Evolutionary conservation across 495 filamentous ascomycete genomes (phyloP).

Genomic region (Apodospora peruviana): DNA sequence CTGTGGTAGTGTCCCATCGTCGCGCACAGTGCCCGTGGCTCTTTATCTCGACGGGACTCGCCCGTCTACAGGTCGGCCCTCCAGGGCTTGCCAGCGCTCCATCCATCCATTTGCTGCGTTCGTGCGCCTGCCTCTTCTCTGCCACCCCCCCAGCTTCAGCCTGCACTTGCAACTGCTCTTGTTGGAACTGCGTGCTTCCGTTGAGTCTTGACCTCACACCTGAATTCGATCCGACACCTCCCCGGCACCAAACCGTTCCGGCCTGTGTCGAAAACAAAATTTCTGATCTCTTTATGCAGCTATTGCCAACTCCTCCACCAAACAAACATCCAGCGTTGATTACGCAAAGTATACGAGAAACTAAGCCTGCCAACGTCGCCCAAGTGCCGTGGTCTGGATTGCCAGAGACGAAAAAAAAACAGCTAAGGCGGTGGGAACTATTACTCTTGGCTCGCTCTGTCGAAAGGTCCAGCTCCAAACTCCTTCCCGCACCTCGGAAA

Average conservation of each 20-base stretch:
- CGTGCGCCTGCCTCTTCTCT: neutral
- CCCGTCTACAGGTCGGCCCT: no score
- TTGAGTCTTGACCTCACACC: neutral
- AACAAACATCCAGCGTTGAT: neutral
- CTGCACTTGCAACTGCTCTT: neutral
- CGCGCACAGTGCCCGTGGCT: neutral
- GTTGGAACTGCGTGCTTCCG: neutral
- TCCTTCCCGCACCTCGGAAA: neutral
- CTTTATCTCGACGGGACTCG: neutral
- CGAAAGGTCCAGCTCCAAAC: neutral
- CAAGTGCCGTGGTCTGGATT: neutral
- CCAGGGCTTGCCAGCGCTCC: no score
- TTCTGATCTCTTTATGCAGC: conserved; percentile 30
- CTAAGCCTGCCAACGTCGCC: neutral
- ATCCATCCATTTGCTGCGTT: conserved; percentile 7
- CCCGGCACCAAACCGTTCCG: conserved; percentile 35
- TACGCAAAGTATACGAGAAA: neutral
- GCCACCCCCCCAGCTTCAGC: neutral
- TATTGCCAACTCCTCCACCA: neutral
- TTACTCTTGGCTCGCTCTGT: neutral
- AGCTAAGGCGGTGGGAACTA: conserved; percentile 9
- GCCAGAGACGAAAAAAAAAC: neutral
- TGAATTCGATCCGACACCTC: conserved; percentile 22
- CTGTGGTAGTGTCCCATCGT: neutral
- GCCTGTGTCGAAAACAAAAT: conserved; percentile 30